A percentile compares a stretch with the other conserved stretches of the same genome.
Evolutionary conservation across 768 basidiomycete genomes (phyloP).

Genomic region (Calocybe cyanea): DNA sequence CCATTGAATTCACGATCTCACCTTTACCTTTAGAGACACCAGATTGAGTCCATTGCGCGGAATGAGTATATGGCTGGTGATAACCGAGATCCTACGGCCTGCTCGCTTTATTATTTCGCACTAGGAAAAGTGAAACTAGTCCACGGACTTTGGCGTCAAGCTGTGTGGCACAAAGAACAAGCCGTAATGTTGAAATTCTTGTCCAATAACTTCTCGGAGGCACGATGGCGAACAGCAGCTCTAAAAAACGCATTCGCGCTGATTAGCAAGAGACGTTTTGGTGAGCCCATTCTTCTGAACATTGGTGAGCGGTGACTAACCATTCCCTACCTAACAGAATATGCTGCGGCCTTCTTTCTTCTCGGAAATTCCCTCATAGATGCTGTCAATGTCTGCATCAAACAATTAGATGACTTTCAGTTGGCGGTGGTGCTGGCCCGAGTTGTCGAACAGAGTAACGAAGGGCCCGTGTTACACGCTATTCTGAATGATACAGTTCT

Average conservation of each 20-base stretch:
- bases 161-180: constrained; percentile 91
- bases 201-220: constrained; percentile 79
- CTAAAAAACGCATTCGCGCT: constrained; percentile 95
- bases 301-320: not conserved
- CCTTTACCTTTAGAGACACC: constrained; percentile 52
- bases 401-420: constrained; percentile 86
- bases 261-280: constrained; percentile 86
- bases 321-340: constrained; percentile 49
- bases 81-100: constrained; percentile 81
- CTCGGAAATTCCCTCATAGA: constrained; percentile 87
- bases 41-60: constrained; percentile 85
- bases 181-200: constrained; percentile 87
- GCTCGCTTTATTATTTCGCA: constrained; percentile 93
- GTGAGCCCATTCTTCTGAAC: constrained; percentile 40
- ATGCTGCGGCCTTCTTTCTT: constrained; percentile 98
- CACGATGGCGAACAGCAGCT: constrained; percentile 89
- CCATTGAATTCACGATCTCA: not conserved
- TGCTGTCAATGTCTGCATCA: constrained; percentile 86
- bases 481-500: constrained; percentile 75
- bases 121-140: constrained; percentile 90
- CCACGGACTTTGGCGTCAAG: constrained; percentile 94
- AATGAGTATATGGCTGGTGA: constrained; percentile 91
- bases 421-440: constrained; percentile 86
- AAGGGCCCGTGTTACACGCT: constrained; percentile 69
- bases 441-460: constrained; percentile 75